Evolutionary conservation across 768 basidiomycete species (phyloP), one percentile per base, ranked within the genome.

Genomic region (Sistotremastrum niveocremeum): DNA sequence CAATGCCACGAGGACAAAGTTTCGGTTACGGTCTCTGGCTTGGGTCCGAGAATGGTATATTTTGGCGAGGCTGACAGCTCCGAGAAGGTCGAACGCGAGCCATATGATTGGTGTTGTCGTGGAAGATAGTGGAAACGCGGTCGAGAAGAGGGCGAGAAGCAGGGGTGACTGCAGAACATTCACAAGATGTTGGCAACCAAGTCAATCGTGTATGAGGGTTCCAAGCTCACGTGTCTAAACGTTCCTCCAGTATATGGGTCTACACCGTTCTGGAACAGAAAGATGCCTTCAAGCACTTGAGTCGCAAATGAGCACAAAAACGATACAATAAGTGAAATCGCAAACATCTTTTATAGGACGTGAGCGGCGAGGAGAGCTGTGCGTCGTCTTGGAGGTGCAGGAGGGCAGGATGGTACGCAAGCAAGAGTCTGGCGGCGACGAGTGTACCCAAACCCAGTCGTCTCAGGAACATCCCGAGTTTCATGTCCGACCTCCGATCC

Each of bases 221-320:
- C 20, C 20, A 20, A 6, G 52, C 84, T 49, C 63, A 93, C 91
- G 62, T 94, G 90, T 56, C 81, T 74, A 58, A 94, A 88, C 7
- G 79, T 65, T 4, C 87, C 85, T 37, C 89, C 91, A 47, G 81
- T 73, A 54, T 95, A 97, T 32, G 91, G 91, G 58, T 91, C 77
- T 28, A 87, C 65, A n/a, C 76, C 79, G 63, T 84, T 67, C 37
- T 71, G 66, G 51, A 80, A 81, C 10, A 97, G 72, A 63, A 81
- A 89, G 4, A 94, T 71, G 11, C 91, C 93, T 63, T 97, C 94
- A 57, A 79, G 77, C 48, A 98, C 94, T 97, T 51, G 44, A 12
- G 50, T 48, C 53, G 44, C 52, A 47, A 54, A 56, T 40, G 37
- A 44, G 46, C 31, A 50, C 54, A 46, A 33, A 48, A 33, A 31